These are phyloP conservation scores for Umbelopsis isabellina DNA, from an alignment of 192 early-diverging fungal genomes.

Conservation along the genomic window DNA sequence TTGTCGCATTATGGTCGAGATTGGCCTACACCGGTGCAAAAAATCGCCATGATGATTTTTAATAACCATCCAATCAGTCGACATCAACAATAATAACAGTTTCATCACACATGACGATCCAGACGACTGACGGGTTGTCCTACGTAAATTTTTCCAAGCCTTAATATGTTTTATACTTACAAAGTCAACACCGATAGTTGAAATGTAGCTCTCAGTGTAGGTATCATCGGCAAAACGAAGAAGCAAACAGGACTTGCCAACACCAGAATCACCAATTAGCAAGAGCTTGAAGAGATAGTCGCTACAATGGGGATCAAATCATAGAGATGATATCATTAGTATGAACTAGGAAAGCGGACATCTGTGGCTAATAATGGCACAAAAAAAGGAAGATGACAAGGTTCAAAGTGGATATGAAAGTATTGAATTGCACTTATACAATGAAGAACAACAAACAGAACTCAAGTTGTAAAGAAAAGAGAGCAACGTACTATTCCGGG, in stretches of 20 bases:
- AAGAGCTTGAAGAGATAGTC: constrained; percentile 99
- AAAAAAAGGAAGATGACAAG: neutral
- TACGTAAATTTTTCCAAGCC: no score
- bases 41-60: neutral
- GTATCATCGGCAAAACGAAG: constrained; percentile 98
- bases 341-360: constrained; percentile 1
- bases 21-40: neutral
- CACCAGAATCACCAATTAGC: constrained; percentile 97
- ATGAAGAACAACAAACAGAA: neutral
- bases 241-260: constrained; percentile 97
- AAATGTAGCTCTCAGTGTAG: constrained; percentile 98
- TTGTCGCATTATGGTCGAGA: neutral
- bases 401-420: no score
- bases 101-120: neutral
- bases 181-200: constrained; percentile 99
- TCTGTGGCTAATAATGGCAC: neutral
- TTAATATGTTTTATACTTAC: constrained; percentile 52
- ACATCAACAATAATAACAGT: no score
- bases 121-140: no score
- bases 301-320: constrained; percentile 53
- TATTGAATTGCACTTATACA: neutral
- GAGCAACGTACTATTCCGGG: constrained; percentile 15
- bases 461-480: neutral
- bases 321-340: constrained; percentile 21
- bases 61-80: no score